Conservation (phyloP, 441 rosid species). For the Gossypium trilobum region DNA sequence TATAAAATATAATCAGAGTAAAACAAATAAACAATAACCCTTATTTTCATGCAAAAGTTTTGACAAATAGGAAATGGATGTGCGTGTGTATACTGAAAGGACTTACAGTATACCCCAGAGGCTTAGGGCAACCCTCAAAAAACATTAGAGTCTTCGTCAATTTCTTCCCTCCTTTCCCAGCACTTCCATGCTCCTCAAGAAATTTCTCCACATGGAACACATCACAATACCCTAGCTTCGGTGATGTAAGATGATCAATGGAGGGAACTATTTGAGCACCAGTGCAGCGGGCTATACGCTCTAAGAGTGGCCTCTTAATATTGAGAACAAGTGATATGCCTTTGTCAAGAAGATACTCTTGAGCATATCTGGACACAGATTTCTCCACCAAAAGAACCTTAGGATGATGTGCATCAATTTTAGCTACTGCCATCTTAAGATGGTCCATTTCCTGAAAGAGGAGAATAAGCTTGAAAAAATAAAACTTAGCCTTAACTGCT, state of each 20-base stretch:
- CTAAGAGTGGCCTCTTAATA: constrained; percentile 57
- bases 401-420: constrained; percentile 60
- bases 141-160: constrained; percentile 62
- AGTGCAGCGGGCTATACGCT: constrained; percentile 69
- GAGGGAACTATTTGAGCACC: constrained; percentile 75
- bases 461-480: constrained; percentile 20
- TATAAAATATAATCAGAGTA: background rate
- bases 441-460: constrained; percentile 65
- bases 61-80: background rate
- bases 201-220: constrained; percentile 54
- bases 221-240: constrained; percentile 60
- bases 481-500: constrained; percentile 4
- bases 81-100: background rate
- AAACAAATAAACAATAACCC: background rate
- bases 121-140: constrained; percentile 73
- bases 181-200: constrained; percentile 47
- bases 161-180: constrained; percentile 52
- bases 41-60: background rate
- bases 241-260: constrained; percentile 53
- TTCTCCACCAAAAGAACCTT: constrained; percentile 70
- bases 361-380: constrained; percentile 67
- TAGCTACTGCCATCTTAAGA: constrained; percentile 74
- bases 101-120: constrained; percentile 75
- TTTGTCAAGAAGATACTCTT: constrained; percentile 62
- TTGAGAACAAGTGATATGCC: constrained; percentile 73